Evolutionary conservation across 257 asterid species (phyloP), one percentile per base, ranked within the genome.

Genomic region (Primulina tabacum): DNA sequence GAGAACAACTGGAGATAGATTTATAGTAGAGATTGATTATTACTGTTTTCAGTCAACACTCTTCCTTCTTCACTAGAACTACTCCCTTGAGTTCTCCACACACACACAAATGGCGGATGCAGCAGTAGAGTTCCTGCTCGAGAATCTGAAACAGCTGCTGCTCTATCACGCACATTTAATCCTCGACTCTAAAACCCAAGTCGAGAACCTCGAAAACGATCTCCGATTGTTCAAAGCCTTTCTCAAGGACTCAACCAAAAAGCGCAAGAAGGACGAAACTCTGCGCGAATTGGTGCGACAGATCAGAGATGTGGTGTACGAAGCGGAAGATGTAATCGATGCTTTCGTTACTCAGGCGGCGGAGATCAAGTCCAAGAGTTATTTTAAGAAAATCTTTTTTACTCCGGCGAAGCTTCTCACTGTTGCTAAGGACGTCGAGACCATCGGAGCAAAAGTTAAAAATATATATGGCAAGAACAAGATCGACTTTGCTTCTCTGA

Each of bases 141-240:
- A 68, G 18, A 76, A 82, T 65, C 78, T 82, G 62, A 82, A 80
- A 76, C 78, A 77, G 32, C 30, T 76, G 34, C 37, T 80, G 37
- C 28, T 78, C 55, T 26, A 74, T 75, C 77, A 78, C 67, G 69
- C 33, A 17, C 65, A 69, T 0, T 56, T 80, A 65, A 79, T 85
- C 59, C 71, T 62, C 28, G 75, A 67, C 35, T 68, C 85, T 2
- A 70, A 61, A 37, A 77, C n/a, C n/a, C 76, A 82, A 60, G 81
- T 62, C 55, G 81, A 82, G 11, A 68, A 69, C 61, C 79, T 85
- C 62, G 82, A 76, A 50, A 68, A 43, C 68, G 90, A 82, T 40
- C 61, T 85, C 17, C 76, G 75, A 6, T 72, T 80, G 40, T 71
- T 82, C 79, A 82, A 74, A 52, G 87, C 85, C 17, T 85, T 85